Evolutionary conservation across 345 rosid genomes (phyloP).

Genomic region (Trapa bicornis): DNA sequence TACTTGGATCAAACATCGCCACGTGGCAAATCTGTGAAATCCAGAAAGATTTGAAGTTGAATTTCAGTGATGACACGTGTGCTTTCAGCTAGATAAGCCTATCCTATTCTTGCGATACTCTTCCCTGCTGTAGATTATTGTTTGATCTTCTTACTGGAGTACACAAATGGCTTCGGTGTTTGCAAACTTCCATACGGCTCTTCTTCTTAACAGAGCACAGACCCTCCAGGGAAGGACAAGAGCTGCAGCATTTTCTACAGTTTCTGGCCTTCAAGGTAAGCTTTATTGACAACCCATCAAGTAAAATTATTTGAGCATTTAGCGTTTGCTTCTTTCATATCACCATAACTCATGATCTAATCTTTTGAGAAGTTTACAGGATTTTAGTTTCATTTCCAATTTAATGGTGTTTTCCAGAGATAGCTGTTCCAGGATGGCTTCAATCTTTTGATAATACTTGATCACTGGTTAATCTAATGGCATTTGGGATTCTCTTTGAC

Average conservation of each 20-base stretch:
- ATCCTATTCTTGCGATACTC: constrained; percentile 15
- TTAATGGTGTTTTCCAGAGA: too few species aligned
- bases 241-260: constrained; percentile 5
- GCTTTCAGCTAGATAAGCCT: constrained; percentile 43
- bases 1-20: constrained; percentile 32
- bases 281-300: background rate
- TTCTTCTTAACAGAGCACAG: constrained; percentile 30
- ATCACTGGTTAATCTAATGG: background rate
- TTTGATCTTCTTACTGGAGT: background rate
- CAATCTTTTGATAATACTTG: background rate
- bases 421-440: background rate
- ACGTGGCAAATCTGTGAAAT: constrained; percentile 48
- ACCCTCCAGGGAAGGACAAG: constrained; percentile 16
- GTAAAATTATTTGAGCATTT: too few species aligned
- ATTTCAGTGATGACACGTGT: constrained; percentile 40
- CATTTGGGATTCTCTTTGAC: constrained; percentile 3
- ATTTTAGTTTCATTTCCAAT: too few species aligned
- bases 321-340: too few species aligned
- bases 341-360: too few species aligned
- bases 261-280: constrained; percentile 31
- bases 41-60: constrained; percentile 20
- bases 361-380: too few species aligned
- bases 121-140: background rate
- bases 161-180: constrained; percentile 47
- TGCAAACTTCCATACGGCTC: constrained; percentile 27